Evolutionary conservation across 148 eudicot genomes (phyloP), one percentile per base, ranked within the genome.

Genomic region (Amaranthus palmeri): DNA sequence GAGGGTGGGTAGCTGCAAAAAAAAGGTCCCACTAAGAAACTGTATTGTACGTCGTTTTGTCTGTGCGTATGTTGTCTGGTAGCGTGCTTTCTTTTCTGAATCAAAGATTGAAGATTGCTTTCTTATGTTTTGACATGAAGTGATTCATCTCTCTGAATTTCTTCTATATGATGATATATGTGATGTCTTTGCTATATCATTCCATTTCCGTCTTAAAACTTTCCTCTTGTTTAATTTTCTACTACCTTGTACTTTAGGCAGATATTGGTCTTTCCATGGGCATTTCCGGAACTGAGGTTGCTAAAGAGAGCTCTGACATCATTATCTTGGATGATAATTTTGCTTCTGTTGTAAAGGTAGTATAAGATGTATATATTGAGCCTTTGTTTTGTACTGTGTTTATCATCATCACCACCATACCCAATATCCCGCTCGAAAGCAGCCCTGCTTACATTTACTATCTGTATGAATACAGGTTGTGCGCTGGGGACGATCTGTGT

Each of bases 221-320:
- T 5, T 65, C 17, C 68, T 25, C 40, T 50, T 13, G 73, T 63
- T 74, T 53, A 56, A 68, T 60, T 68, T 48, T 14, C 65, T 71
- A n/a, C 44, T 50, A 64, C 58, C 68, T 65, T 65, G 72, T 78
- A 62, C 69, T 84, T 71, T 67, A 90, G 97, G 96, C 98, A 61
- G 98, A 93, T 62, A 93, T 93, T 79, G 98, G 98, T 63, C 95
- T 93, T 80, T 85, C 98, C 53, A 93, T 93, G 98, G 98, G 98
- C 47, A 93, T 93, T 75, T 83, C 86, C 47, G 98, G 98, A 78
- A 93, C 98, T 65, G 98, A 93, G 82, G 98, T 81, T 45, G 81
- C 84, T 11, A 81, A 81, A 49, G 81, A 81, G 70, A 78, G 81
- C 71, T 81, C 84, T 3, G 84, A 81, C 47, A 78, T 81, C 14